These are phyloP conservation scores for Pseudopithomyces chartarum DNA, from an alignment of 2,329 filamentous ascomycete genomes.

Conservation along the genomic window DNA sequence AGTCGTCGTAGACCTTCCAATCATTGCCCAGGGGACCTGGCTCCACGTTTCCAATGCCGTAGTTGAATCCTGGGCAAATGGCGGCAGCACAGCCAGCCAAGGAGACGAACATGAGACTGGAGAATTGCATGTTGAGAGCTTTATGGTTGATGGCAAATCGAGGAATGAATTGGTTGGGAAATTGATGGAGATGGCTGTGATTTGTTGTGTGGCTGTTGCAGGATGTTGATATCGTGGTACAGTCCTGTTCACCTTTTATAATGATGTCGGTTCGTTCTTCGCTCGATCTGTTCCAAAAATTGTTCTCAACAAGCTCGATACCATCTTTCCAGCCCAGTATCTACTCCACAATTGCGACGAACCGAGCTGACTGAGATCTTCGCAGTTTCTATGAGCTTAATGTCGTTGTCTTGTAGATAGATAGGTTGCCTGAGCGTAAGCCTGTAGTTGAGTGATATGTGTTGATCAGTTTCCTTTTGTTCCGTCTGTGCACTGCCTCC, in stretches of 20 bases:
- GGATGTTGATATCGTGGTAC: not conserved
- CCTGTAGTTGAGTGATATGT: too few relatives aligned
- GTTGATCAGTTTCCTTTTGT: too few relatives aligned
- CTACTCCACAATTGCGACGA: too few relatives aligned
- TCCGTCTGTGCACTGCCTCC: too few relatives aligned
- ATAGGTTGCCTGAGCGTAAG: too few relatives aligned
- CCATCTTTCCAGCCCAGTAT: too few relatives aligned
- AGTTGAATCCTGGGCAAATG: conserved; percentile 10
- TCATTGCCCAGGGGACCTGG: not conserved
- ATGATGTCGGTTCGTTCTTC: not conserved
- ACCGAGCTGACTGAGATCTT: too few relatives aligned
- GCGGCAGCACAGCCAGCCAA: not conserved
- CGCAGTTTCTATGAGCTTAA: too few relatives aligned
- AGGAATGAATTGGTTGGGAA: not conserved
- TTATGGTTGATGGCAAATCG: not conserved
- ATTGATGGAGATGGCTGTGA: not conserved
- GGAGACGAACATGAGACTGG: not conserved
- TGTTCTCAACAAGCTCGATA: too few relatives aligned
- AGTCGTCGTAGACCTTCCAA: conserved; percentile 2
- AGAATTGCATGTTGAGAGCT: conserved; percentile 4
- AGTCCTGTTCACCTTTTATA: not conserved
- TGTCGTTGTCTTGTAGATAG: too few relatives aligned
- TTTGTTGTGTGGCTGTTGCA: not conserved
- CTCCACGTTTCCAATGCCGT: conserved; percentile 4
- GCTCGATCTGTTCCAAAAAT: too few relatives aligned